Base-by-base conservation (phyloP, 1,139 yeast genomes). In the Sugiyamaella pinicola region DNA sequence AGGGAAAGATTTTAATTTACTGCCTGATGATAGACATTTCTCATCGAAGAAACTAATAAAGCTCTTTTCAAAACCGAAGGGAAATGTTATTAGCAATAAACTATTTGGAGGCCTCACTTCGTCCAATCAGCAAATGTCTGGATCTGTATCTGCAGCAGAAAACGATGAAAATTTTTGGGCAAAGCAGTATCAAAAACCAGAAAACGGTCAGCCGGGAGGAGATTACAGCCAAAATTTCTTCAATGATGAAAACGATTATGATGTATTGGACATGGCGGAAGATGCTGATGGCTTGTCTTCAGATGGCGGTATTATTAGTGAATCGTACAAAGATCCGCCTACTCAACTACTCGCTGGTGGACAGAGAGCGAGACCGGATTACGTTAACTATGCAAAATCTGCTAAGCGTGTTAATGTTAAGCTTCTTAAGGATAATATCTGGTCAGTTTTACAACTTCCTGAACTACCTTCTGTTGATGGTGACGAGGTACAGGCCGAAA, bases 351-450 rank as follows among this genome's bases (percentile, higher is more conserved):
- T 52, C 22, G 54, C 54, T 9, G 51, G 51, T 22, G 55, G 55
- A 9, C 55, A 52, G 29, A 31, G 52, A 12, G 55, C 55, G 7
- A 39, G 86, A 54, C 82, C 85, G 1, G 87, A 84, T 48, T 81
- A 81, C 59, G 83, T 90, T 46, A 83, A 79, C 57, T 90, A 84
- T 63, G 87, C 97, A 1, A 77, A 86, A 52, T 82, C 84, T 2
- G 93, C 97, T 2, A 91, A 90, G 67, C 79, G 85, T 60, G 96
- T 93, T 17, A 95, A 93, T 66, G 87, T 93, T 42, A 82, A 82
- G 61, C 73, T 78, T 37, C 75, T 93, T 55, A 93, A 93, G 70
- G 88, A 87, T 58, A 89, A 89, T 64, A 66, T 93, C 42, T 93
- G 98, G 97, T 76, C 77, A 33, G 79, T 82, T 0, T 58, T 74